Evolutionary conservation across 495 filamentous ascomycete genomes (phyloP).

Genomic region (Penicillium alfredii): DNA sequence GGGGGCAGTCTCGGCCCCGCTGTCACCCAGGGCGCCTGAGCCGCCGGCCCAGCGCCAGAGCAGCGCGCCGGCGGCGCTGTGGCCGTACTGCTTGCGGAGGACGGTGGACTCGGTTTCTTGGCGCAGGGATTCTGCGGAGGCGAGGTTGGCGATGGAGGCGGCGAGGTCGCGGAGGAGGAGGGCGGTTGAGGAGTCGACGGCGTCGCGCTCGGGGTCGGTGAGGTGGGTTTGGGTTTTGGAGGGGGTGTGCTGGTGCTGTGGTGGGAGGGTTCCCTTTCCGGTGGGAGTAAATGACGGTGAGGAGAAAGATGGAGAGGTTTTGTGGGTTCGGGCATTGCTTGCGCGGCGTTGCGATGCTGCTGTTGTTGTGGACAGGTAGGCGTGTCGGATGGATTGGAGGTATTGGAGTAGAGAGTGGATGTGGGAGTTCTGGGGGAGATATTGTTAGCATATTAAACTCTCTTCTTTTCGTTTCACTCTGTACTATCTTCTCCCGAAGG

Average conservation of each 20-base stretch:
- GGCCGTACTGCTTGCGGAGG: slow-evolving; percentile 61
- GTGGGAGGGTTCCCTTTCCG: slow-evolving; percentile 21
- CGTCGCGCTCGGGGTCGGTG: slow-evolving; percentile 64
- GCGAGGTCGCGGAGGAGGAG: slow-evolving; percentile 77
- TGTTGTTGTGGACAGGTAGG: slow-evolving; percentile 78
- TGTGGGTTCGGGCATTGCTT: slow-evolving; percentile 22
- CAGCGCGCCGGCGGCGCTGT: slow-evolving; percentile 19
- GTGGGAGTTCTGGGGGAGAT: slow-evolving; percentile 66
- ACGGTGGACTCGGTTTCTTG: slow-evolving; percentile 62
- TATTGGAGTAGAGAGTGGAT: slow-evolving; percentile 69
- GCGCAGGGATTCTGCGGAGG: slow-evolving; percentile 75
- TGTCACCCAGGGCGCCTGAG: slow-evolving; percentile 15
- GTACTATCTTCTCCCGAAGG: too few species aligned
- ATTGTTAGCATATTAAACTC: slow-evolving; percentile 13
- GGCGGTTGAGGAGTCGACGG: slow-evolving; percentile 80
- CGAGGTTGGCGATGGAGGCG: slow-evolving; percentile 65
- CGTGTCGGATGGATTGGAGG: slow-evolving; percentile 74
- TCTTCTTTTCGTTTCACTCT: too few species aligned
- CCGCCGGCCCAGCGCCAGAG: slow-evolving; percentile 67
- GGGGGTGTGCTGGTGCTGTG: slow-evolving; percentile 9
- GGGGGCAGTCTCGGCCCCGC: slow-evolving; percentile 5
- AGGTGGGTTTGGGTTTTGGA: slow-evolving; percentile 36
- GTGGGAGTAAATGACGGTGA: too few species aligned
- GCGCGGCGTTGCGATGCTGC: slow-evolving; percentile 33
- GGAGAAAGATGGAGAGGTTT: too few species aligned